These are phyloP conservation scores for Tricholoma furcatifolium DNA, from an alignment of 768 basidiomycete species.

Conservation along the genomic window DNA sequence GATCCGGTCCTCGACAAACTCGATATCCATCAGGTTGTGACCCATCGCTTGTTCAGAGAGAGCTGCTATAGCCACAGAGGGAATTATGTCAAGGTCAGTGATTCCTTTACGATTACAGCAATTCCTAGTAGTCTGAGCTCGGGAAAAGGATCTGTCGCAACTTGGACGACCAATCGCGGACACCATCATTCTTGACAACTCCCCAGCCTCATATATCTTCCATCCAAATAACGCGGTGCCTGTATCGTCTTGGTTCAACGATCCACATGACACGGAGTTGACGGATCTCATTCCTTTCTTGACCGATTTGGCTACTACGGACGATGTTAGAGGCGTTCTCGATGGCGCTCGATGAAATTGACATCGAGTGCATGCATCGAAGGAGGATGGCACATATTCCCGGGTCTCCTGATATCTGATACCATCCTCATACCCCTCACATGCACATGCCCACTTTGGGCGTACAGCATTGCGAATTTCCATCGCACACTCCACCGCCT, in stretches of 20 bases:
- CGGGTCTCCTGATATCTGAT: conserved; percentile 10
- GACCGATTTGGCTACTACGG: conserved; percentile 78
- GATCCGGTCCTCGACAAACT: conserved; percentile 98
- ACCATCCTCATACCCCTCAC: conserved; percentile 13
- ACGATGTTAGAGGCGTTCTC: conserved; percentile 89
- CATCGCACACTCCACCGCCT: conserved; percentile 3
- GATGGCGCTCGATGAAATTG: conserved; percentile 70
- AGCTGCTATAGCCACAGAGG: conserved; percentile 99
- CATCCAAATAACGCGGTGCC: conserved; percentile 99
- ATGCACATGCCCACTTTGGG: conserved; percentile 6
- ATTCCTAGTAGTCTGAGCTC: conserved; percentile 1
- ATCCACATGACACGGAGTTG: conserved; percentile 96
- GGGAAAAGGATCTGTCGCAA: conserved; percentile 88
- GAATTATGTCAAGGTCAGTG: conserved; percentile 93
- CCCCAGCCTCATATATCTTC: conserved; percentile 98
- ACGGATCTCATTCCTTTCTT: conserved; percentile 96
- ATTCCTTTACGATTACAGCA: background rate
- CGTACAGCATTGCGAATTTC: conserved; percentile 1
- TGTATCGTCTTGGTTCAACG: conserved; percentile 99
- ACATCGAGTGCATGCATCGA: conserved; percentile 1
- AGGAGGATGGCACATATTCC: conserved; percentile 14
- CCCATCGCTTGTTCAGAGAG: conserved; percentile 94
- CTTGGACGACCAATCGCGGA: conserved; percentile 91
- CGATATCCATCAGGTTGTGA: conserved; percentile 87
- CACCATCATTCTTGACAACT: conserved; percentile 98